These are phyloP conservation scores for Candida smagusa DNA, from an alignment of 1,139 yeast species.

Conservation along the genomic window DNA sequence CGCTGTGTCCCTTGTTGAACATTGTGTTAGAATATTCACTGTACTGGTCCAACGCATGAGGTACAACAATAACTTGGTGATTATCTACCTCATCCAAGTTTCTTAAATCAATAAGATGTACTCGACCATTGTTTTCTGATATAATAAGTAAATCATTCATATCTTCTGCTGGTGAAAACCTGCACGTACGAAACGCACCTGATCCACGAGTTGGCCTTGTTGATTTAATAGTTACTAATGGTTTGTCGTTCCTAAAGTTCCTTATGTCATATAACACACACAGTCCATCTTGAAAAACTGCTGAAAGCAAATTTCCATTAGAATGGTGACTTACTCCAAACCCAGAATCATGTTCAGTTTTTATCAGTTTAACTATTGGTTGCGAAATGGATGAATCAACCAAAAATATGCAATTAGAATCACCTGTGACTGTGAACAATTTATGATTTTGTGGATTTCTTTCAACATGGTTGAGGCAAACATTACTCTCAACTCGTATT, in stretches of 20 bases:
- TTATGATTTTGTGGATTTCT: conserved; percentile 29
- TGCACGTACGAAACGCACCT: conserved; percentile 65
- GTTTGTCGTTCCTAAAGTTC: conserved; percentile 38
- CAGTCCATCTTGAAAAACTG: conserved; percentile 82
- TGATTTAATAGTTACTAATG: conserved; percentile 54
- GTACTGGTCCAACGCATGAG: conserved; percentile 43
- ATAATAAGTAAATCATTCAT: conserved; percentile 73
- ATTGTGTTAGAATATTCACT: conserved; percentile 12
- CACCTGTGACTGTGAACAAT: conserved; percentile 41
- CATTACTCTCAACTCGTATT: conserved; percentile 36
- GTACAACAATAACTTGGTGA: conserved; percentile 70
- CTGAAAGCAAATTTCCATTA: conserved; percentile 69
- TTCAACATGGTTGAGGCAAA: conserved; percentile 40
- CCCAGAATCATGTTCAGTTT: conserved; percentile 71
- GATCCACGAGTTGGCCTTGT: conserved; percentile 57
- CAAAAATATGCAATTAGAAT: conserved; percentile 35
- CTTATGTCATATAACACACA: conserved; percentile 76
- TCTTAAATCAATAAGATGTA: conserved; percentile 78
- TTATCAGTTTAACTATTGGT: conserved; percentile 26
- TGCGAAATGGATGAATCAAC: conserved; percentile 30
- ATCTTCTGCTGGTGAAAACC: conserved; percentile 57
- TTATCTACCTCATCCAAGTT: conserved; percentile 28
- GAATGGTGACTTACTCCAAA: conserved; percentile 79
- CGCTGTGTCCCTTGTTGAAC: conserved; percentile 5
- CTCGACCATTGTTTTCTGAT: conserved; percentile 82